Evolutionary conservation across 2,329 filamentous ascomycete genomes (phyloP).

Genomic region (Fusarium globosum): DNA sequence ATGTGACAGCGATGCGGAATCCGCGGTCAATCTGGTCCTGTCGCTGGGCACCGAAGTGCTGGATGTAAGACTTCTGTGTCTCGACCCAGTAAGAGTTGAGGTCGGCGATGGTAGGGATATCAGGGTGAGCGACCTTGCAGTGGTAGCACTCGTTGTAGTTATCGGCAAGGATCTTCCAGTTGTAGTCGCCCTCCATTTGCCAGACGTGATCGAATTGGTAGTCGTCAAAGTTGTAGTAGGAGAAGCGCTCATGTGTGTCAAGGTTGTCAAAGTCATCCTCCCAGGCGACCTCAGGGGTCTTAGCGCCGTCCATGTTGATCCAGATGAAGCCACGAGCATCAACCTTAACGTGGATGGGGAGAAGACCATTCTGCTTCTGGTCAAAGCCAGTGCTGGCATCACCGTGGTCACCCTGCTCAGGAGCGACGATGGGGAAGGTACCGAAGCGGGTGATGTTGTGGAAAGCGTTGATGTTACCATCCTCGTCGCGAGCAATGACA

Average conservation of each 20-base stretch:
- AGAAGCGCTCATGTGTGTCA: slow-evolving; percentile 58
- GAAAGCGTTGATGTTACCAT: slow-evolving; percentile 66
- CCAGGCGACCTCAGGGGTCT: slow-evolving; percentile 62
- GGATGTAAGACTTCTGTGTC: slow-evolving; percentile 60
- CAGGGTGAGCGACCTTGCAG: slow-evolving; percentile 69
- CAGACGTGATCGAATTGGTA: slow-evolving; percentile 68
- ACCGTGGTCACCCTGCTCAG: slow-evolving; percentile 61
- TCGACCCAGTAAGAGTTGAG: slow-evolving; percentile 65
- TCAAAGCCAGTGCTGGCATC: slow-evolving; percentile 66
- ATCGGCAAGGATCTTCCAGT: slow-evolving; percentile 71
- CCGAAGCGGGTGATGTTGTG: slow-evolving; percentile 73
- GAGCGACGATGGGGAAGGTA: slow-evolving; percentile 62
- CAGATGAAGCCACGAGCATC: slow-evolving; percentile 67
- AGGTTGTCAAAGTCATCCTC: slow-evolving; percentile 61
- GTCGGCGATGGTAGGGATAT: slow-evolving; percentile 66
- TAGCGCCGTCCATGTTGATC: slow-evolving; percentile 64
- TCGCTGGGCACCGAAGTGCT: slow-evolving; percentile 60
- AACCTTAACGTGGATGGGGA: slow-evolving; percentile 65
- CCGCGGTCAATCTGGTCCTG: slow-evolving; percentile 61
- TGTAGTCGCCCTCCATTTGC: slow-evolving; percentile 67
- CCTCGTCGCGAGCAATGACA: slow-evolving; percentile 61
- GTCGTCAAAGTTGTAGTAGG: slow-evolving; percentile 60
- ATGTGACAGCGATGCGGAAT: slow-evolving; percentile 58
- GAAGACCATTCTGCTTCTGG: slow-evolving; percentile 65
- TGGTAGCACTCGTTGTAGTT: slow-evolving; percentile 77